Base-by-base conservation (phyloP, 495 filamentous ascomycete genomes). In the Penicillium verhagenii region DNA sequence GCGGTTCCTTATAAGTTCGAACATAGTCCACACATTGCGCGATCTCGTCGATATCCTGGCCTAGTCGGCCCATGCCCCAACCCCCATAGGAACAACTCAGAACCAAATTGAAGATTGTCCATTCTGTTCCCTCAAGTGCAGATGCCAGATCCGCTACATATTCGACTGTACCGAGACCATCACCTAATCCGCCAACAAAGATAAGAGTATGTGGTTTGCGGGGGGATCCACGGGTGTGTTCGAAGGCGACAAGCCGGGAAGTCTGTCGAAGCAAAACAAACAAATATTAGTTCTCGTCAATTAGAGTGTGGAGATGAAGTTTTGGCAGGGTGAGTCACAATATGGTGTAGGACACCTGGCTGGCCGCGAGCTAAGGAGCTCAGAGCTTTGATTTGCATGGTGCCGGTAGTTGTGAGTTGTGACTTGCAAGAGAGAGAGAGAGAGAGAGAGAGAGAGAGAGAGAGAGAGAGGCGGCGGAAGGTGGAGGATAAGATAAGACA, bases 41-140 rank as follows among this genome's bases (percentile, higher is more conserved):
- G 8, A 95, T 76, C 66, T 96, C 89, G 9, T 76, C 63, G 18
- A 83, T 87, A 67, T 95, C 91, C 43, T 81, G 61, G 21, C 69
- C 67, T 6, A 96, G 77, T 57, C 76, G 77, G 11, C 79, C 72
- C 53, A 80, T 85, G 4, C 89, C 90, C 78, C 86, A 96, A 25
- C 82, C 88, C 7, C 73, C 73, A 63, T 85, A 89, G n/a, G 85
- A 79, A 3, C 78, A 82, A 24, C 77, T 75, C 9, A 86, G 74
- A 6, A 86, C 67, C 19, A 78, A 72, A 47, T 82, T 74, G 39
- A 82, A 80, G 6, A 96, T 65, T 8, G 72, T 68, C 72, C 84
- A 90, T 48, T 66, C 52, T 19, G 72, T 69, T 46, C 82, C 74
- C 9, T 84, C 81, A 0, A 90, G 78, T 18, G 65, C 61, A 0